A percentile compares a stretch with the other conserved stretches of the same genome.
phyloP scores from a whole-genome alignment of 2,329 filamentous ascomycete species.

The Lachnellula hyalina region DNA sequence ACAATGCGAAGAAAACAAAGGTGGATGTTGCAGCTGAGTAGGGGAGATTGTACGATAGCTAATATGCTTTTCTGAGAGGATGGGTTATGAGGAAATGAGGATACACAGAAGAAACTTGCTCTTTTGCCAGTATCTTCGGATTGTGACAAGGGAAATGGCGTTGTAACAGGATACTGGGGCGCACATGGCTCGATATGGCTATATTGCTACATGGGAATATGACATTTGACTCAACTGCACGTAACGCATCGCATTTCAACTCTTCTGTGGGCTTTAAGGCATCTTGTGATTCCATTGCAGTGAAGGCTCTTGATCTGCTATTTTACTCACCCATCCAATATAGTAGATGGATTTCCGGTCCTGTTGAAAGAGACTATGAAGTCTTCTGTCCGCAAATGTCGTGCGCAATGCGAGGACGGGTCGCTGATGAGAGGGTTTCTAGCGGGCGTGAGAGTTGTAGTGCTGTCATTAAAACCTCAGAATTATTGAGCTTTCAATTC shows the following conservation, averaged over 20 bases:
- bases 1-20: slow-evolving; percentile 30
- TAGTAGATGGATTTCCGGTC: too few species aligned
- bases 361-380: neutral
- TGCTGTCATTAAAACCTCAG: neutral
- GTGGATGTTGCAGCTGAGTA: slow-evolving; percentile 12
- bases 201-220: neutral
- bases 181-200: neutral
- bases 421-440: neutral
- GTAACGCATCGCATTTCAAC: neutral
- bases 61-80: neutral
- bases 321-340: too few species aligned
- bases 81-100: neutral
- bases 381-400: neutral
- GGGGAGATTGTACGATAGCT: neutral
- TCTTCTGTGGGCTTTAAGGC: neutral
- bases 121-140: slow-evolving; percentile 2
- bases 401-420: neutral
- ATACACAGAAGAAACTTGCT: neutral
- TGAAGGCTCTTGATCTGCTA: neutral
- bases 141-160: slow-evolving; percentile 5
- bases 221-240: neutral
- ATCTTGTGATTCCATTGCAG: neutral
- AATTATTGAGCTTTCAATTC: neutral
- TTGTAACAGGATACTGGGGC: slow-evolving; percentile 4
- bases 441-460: neutral